Evolutionary conservation across 805 yeast species (phyloP).

Genomic region (Teunomyces atbi): DNA sequence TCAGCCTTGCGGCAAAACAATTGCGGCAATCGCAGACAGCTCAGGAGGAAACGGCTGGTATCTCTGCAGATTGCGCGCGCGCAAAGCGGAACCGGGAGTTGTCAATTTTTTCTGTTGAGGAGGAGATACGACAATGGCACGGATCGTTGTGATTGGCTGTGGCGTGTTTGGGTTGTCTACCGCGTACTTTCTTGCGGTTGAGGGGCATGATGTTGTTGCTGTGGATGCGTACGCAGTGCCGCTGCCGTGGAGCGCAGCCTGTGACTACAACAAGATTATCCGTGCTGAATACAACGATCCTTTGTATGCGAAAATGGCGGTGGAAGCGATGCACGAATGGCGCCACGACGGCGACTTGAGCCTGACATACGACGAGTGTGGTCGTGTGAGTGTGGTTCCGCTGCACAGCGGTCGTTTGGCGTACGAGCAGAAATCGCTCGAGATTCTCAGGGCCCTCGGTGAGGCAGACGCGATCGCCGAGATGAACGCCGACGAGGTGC

Average conservation of each 20-base stretch:
- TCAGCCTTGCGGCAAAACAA: slow-evolving; percentile 1
- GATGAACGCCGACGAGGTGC: neutral
- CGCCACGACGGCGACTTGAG: neutral
- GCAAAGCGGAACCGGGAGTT: neutral
- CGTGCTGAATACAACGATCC: slow-evolving; percentile 1
- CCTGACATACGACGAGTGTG: neutral
- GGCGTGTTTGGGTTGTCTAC: neutral
- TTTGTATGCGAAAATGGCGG: neutral
- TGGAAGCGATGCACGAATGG: neutral
- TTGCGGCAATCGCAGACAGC: too few species aligned
- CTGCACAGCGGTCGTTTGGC: neutral
- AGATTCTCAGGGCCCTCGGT: neutral
- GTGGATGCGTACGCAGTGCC: neutral
- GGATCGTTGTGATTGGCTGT: neutral
- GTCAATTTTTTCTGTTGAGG: too few species aligned
- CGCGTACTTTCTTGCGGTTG: neutral
- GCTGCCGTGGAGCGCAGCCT: slow-evolving; percentile 1
- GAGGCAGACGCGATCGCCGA: neutral
- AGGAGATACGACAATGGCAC: neutral
- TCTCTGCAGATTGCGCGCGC: neutral
- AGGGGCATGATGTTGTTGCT: neutral
- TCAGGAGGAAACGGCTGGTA: neutral
- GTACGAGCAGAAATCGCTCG: neutral
- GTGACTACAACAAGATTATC: neutral
- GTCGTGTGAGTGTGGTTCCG: neutral